Evolutionary conservation across 139 green algal genomes (phyloP).

Genomic region (Dunaliella primolecta): DNA sequence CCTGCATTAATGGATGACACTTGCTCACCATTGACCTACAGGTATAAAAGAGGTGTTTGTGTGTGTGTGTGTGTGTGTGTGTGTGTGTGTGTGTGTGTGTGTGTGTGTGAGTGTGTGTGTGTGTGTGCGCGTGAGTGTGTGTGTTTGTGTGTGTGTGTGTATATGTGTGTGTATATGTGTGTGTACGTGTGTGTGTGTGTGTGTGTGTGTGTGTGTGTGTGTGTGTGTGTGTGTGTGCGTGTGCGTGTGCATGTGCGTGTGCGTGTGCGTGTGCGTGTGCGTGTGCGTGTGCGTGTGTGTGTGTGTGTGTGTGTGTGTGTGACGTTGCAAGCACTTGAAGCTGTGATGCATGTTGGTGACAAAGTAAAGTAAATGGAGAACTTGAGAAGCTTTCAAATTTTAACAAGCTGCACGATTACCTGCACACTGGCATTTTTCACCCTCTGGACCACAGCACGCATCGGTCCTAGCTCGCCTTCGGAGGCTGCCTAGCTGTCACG

Average conservation of each 20-base stretch:
- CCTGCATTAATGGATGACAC: neutral
- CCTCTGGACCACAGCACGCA: neutral
- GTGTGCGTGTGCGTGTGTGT: neutral
- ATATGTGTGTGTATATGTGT: conserved; percentile 3
- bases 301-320: neutral
- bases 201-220: neutral
- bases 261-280: conserved; percentile 3
- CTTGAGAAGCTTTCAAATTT: too few relatives aligned
- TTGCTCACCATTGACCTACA: neutral
- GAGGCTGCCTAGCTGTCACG: too few relatives aligned
- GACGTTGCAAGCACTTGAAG: too few relatives aligned
- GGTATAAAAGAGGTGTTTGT: too few relatives aligned
- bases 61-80: neutral
- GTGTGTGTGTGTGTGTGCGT: neutral
- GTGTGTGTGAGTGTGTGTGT: neutral
- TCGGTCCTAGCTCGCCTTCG: too few relatives aligned
- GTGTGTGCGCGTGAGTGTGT: neutral
- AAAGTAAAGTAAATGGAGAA: too few relatives aligned
- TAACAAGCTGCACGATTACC: too few relatives aligned
- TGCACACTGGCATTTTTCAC: neutral
- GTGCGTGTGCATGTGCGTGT: neutral
- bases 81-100: conserved; percentile 7
- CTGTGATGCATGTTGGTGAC: too few relatives aligned
- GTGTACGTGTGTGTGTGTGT: neutral
- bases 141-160: conserved; percentile 4